A percentile compares a stretch with the other conserved stretches of the same genome.
Conservation (phyloP, 2,329 filamentous ascomycete species). For the Fonsecaea nubica region DNA sequence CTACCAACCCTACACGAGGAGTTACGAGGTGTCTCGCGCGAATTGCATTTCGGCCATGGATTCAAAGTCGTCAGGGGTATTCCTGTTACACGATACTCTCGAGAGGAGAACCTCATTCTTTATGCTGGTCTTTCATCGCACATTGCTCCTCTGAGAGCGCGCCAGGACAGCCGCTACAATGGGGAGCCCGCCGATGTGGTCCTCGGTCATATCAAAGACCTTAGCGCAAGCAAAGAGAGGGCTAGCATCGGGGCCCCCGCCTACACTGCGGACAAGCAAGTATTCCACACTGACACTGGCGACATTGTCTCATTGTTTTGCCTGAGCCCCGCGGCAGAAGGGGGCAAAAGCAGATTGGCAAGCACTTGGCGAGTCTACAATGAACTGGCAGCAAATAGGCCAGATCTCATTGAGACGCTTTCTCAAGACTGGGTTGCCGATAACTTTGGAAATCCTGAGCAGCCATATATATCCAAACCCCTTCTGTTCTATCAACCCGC, state of each 20-base stretch:
- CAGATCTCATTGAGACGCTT: slow-evolving; percentile 61
- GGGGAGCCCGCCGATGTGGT: slow-evolving; percentile 60
- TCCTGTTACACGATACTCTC: slow-evolving; percentile 46
- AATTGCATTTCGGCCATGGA: slow-evolving; percentile 51
- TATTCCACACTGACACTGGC: slow-evolving; percentile 63
- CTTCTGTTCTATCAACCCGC: slow-evolving; percentile 60
- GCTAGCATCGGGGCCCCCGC: slow-evolving; percentile 53
- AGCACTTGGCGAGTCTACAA: slow-evolving; percentile 63
- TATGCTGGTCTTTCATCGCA: slow-evolving; percentile 54
- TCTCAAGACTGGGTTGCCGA: slow-evolving; percentile 58
- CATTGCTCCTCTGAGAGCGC: slow-evolving; percentile 49
- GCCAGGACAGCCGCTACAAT: slow-evolving; percentile 53
- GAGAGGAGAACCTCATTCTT: slow-evolving; percentile 50
- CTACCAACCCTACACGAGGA: slow-evolving; percentile 46
- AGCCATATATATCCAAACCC: slow-evolving; percentile 55
- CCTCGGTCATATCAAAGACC: slow-evolving; percentile 68
- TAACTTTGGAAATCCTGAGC: slow-evolving; percentile 57
- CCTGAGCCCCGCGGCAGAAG: slow-evolving; percentile 54
- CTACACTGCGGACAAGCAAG: slow-evolving; percentile 61
- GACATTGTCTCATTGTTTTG: slow-evolving; percentile 61
- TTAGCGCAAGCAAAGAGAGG: slow-evolving; percentile 50
- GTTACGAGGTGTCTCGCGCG: slow-evolving; percentile 46
- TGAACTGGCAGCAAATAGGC: slow-evolving; percentile 58
- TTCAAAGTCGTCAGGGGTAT: slow-evolving; percentile 55
- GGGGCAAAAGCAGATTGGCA: slow-evolving; percentile 61